phyloP scores from a whole-genome alignment of 345 rosid species.

The Euphorbia lathyris region DNA sequence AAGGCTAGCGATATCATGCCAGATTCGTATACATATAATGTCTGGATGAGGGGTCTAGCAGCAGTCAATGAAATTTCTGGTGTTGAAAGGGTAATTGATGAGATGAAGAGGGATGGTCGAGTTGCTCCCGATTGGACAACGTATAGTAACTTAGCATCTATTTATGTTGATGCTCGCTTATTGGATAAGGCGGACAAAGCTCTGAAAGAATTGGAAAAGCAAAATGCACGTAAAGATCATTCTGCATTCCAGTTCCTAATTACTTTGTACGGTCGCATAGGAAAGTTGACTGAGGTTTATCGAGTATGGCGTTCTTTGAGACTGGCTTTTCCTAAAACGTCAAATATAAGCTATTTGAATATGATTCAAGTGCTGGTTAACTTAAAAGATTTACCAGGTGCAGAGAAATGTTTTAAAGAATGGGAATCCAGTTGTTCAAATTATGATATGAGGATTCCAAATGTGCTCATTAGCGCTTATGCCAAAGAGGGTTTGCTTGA shows the following conservation, averaged over 20 bases:
- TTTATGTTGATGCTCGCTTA: constrained; percentile 65
- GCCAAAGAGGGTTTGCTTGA: constrained; percentile 50
- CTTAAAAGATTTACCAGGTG: constrained; percentile 86
- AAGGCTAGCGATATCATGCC: constrained; percentile 55
- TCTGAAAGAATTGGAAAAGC: constrained; percentile 76
- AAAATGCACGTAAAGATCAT: constrained; percentile 44
- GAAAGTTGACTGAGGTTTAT: constrained; percentile 73
- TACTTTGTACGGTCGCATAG: constrained; percentile 66
- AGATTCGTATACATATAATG: constrained; percentile 70
- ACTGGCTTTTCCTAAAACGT: constrained; percentile 71
- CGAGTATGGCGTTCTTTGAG: constrained; percentile 91
- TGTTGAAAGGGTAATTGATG: constrained; percentile 78
- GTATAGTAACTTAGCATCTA: constrained; percentile 80
- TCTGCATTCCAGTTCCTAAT: constrained; percentile 78
- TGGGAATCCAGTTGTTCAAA: constrained; percentile 70
- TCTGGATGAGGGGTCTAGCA: constrained; percentile 97
- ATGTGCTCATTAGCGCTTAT: constrained; percentile 71
- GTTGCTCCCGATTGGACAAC: constrained; percentile 89
- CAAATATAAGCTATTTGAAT: constrained; percentile 79
- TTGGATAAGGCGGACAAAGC: constrained; percentile 73
- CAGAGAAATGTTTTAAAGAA: constrained; percentile 84
- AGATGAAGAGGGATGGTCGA: constrained; percentile 84
- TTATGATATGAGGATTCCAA: constrained; percentile 71
- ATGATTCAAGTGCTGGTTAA: constrained; percentile 82
- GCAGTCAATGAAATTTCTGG: constrained; percentile 63